A percentile compares a stretch with the other conserved stretches of the same genome.
Evolutionary conservation across 2,329 filamentous ascomycete species (phyloP).

Genomic region (Trichophyton equinum): DNA sequence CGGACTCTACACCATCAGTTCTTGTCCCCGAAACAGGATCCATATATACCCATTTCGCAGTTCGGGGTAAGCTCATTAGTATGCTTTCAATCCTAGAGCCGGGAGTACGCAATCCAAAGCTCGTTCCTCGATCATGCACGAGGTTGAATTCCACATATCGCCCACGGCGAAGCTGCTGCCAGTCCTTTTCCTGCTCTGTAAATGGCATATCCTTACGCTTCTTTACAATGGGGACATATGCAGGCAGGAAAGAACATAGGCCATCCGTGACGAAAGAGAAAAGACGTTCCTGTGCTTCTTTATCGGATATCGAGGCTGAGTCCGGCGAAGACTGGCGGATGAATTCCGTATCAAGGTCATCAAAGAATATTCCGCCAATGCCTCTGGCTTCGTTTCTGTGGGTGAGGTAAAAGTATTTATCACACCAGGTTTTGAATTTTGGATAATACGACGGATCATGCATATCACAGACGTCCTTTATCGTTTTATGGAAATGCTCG

Average conservation of each 20-base stretch:
- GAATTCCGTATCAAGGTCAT: constrained; percentile 65
- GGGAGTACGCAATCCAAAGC: constrained; percentile 86
- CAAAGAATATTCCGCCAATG: constrained; percentile 95
- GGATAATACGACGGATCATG: constrained; percentile 89
- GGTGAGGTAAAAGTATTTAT: constrained; percentile 91
- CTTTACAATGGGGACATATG: constrained; percentile 80
- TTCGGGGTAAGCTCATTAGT: constrained; percentile 88
- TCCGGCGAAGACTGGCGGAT: constrained; percentile 16
- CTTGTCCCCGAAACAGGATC: constrained; percentile 44
- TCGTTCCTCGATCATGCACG: constrained; percentile 88
- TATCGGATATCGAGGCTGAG: constrained; percentile 36
- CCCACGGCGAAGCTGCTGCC: constrained; percentile 92
- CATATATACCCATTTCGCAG: constrained; percentile 94
- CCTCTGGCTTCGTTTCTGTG: constrained; percentile 79
- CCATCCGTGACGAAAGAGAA: constrained; percentile 84
- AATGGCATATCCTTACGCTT: constrained; percentile 85
- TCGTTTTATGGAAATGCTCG: constrained; percentile 86
- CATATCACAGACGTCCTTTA: constrained; percentile 85
- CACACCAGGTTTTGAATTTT: constrained; percentile 95
- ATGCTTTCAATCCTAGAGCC: constrained; percentile 91
- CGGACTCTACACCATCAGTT: constrained; percentile 46
- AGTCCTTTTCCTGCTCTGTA: constrained; percentile 74
- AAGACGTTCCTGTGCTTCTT: constrained; percentile 75
- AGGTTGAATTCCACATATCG: constrained; percentile 98
- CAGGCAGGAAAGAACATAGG: constrained; percentile 74